Percentiles rank a stretch among this genome's conserved stretches.
Conservation (phyloP, 768 basidiomycete genomes). For the Baorangia bicolor region DNA sequence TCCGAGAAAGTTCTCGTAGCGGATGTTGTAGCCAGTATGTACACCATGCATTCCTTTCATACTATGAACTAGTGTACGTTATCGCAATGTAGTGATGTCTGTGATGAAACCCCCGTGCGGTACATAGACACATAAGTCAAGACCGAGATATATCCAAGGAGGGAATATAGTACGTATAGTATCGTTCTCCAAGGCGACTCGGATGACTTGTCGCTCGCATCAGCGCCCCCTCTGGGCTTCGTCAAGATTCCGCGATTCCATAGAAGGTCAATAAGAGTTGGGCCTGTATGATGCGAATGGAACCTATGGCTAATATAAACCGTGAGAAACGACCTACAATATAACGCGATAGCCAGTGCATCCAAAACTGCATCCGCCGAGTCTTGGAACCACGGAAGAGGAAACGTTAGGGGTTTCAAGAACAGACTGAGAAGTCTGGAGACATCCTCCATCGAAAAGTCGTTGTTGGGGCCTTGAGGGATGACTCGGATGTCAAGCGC, state of each 20-base stretch:
- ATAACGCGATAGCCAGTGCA: no score
- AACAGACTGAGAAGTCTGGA: no score
- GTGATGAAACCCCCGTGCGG: no score
- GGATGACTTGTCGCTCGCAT: conserved; percentile 21
- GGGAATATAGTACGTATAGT: background rate
- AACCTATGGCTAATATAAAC: background rate
- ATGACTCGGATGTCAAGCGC: no score
- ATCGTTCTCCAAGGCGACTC: background rate
- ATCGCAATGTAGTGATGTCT: background rate
- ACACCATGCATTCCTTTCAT: background rate
- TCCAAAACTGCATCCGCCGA: no score
- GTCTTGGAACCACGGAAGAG: no score
- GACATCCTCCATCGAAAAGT: no score
- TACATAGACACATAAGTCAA: background rate
- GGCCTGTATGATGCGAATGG: conserved; percentile 34
- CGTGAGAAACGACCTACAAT: conserved; percentile 34
- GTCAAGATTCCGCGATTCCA: conserved; percentile 55
- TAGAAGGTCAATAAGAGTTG: conserved; percentile 54
- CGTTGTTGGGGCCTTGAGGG: no score
- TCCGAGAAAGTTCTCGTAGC: no score
- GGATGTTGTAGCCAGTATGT: background rate
- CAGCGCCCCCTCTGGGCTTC: conserved; percentile 50
- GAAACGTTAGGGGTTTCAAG: no score
- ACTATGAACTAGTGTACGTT: background rate
- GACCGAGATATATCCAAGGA: background rate